Base-by-base conservation (phyloP, 2,329 filamentous ascomycete genomes). In the Zymoseptoria pseudotritici region DNA sequence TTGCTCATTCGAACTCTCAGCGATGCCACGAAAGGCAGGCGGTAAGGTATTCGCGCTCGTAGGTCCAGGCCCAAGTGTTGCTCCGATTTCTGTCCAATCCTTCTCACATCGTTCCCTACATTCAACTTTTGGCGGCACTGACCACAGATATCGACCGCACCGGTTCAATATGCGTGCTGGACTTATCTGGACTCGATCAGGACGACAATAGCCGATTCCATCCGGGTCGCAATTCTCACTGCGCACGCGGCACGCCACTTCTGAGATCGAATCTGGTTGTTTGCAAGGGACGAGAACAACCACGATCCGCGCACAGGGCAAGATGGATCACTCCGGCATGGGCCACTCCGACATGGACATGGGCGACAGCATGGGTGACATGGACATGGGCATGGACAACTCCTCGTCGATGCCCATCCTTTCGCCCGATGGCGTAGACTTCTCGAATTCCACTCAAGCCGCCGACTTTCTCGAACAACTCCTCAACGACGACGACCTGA, bases 371-470 rank as follows among this genome's bases (percentile, higher is more conserved):
- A 29, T 17, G 36, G 36, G 36, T 13, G 62, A 67, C 51, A 69
- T 67, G 65, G 64, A 65, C 9, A 69, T 63, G 58, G 59, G 61
- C 49, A 60, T 60, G 17, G 62, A 58, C 49, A 67, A 65, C 59
- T 24, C 46, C 6, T 55, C 58, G n/a, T 55, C 58, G n/a, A 54
- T 59, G 8, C 63, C 66, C 26, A 59, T 22, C 36, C 63, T 76
- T 19, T 72, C 69, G 46, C 63, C 70, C 36, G 66, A 67, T 2
- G 74, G 73, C 7, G 63, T 75, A n/a, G 70, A 76, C 54, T 73
- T 76, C 53, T 71, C 73, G 5, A 75, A 76, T 46, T 58, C 57
- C 6, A 74, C 71, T 0, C 72, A 75, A 58, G 74, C 74, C 4
- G 58, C 66, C 1, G 69, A 68, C 21, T 76, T 76, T 51, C 67